These are phyloP conservation scores for Staphylotrichum longicolle DNA, from an alignment of 495 filamentous ascomycete genomes.

Conservation along the genomic window DNA sequence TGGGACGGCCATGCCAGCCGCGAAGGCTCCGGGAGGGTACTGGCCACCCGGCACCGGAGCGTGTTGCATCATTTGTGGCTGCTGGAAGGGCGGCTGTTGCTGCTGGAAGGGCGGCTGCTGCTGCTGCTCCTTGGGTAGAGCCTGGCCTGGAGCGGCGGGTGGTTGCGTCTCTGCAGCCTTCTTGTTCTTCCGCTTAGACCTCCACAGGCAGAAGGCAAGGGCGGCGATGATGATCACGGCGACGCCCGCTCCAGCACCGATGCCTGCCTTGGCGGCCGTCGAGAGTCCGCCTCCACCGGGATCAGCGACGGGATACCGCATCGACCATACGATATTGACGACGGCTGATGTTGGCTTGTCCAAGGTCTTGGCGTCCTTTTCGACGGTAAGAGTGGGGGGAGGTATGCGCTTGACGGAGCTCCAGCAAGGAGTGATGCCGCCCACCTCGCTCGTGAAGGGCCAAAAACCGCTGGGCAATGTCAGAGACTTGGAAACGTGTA, in stretches of 20 bases:
- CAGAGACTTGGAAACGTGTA: neutral
- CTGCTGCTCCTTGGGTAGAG: slow-evolving; percentile 3
- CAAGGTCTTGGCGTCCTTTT: slow-evolving; percentile 15
- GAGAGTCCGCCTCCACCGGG: slow-evolving; percentile 20
- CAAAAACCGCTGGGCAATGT: slow-evolving; percentile 21
- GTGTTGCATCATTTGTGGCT: slow-evolving; percentile 11
- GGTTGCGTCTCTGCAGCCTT: slow-evolving; percentile 5
- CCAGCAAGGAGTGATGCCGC: slow-evolving; percentile 32
- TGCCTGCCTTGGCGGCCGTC: slow-evolving; percentile 31
- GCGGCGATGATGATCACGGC: slow-evolving; percentile 24
- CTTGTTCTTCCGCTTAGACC: slow-evolving; percentile 27
- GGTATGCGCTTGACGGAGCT: slow-evolving; percentile 16
- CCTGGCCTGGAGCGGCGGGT: neutral
- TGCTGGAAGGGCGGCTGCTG: slow-evolving; percentile 1
- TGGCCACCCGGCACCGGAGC: slow-evolving; percentile 5
- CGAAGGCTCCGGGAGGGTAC: slow-evolving; percentile 5
- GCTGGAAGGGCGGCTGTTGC: neutral
- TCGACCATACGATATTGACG: slow-evolving; percentile 33
- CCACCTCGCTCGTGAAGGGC: slow-evolving; percentile 28
- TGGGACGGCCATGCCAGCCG: neutral
- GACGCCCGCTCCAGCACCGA: slow-evolving; percentile 28
- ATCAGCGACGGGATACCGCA: slow-evolving; percentile 26
- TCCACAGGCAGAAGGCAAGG: slow-evolving; percentile 24
- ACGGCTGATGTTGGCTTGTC: slow-evolving; percentile 31
- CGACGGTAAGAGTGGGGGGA: slow-evolving; percentile 25